phyloP scores from a whole-genome alignment of 2,329 filamentous ascomycete genomes.

The Aspergillus floridensis region DNA sequence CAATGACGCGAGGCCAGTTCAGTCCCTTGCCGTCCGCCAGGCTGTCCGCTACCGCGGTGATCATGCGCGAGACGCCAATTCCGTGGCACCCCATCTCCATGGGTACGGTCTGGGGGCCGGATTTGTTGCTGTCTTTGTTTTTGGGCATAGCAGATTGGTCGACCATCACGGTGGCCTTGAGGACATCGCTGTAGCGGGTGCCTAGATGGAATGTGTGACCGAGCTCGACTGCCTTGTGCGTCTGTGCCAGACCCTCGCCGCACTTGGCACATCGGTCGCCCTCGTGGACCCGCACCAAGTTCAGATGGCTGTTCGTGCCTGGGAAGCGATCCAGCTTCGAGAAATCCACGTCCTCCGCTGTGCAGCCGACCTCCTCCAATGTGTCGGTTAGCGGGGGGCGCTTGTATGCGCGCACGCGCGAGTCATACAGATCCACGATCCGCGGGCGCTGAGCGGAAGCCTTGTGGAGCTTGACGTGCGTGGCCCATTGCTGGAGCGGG shows the following conservation, averaged over 20 bases:
- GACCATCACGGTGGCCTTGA: conserved; percentile 62
- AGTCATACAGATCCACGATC: conserved; percentile 43
- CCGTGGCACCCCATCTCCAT: conserved; percentile 97
- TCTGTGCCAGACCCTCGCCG: conserved; percentile 57
- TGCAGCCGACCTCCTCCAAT: conserved; percentile 27
- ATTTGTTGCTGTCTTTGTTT: background rate
- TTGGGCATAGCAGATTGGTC: conserved; percentile 30
- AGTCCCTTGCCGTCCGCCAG: conserved; percentile 70
- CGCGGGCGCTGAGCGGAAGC: conserved; percentile 28
- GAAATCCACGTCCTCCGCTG: conserved; percentile 33
- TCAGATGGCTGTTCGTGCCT: conserved; percentile 48
- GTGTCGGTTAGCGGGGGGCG: conserved; percentile 40
- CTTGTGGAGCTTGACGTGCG: conserved; percentile 31
- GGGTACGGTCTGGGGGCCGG: conserved; percentile 45
- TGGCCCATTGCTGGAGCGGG: conserved; percentile 53
- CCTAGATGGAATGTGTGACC: conserved; percentile 95
- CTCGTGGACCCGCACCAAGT: conserved; percentile 62
- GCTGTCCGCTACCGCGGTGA: conserved; percentile 79
- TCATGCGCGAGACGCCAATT: conserved; percentile 86
- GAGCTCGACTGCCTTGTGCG: conserved; percentile 77
- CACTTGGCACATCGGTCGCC: conserved; percentile 76
- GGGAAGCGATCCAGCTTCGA: conserved; percentile 39
- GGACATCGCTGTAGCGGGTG: conserved; percentile 76
- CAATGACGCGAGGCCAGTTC: conserved; percentile 83
- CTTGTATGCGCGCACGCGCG: conserved; percentile 39